Evolutionary conservation across 1,139 yeast genomes (phyloP), one percentile per base, ranked within the genome.

Genomic region (Lodderomyces theae): DNA sequence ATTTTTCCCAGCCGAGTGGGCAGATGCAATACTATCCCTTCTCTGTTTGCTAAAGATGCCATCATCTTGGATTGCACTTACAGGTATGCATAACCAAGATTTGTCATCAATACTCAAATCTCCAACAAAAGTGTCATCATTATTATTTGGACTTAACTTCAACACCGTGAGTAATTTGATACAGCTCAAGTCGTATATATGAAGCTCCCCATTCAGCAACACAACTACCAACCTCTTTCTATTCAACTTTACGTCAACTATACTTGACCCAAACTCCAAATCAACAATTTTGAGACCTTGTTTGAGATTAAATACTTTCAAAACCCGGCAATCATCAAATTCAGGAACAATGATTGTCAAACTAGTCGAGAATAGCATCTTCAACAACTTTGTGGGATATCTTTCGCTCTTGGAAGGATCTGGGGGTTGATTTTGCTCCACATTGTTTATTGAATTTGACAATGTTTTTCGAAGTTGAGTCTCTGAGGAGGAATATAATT

Each of bases 351-450:
- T 69, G 1, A 86, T 83, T 1, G 86, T 71, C 30, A 85, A 61
- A 3, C 88, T 80, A 0, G 90, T 82, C 5, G 86, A 79, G 52
- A 82, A 84, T 8, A 85, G 66, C 83, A 84, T 82, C 49, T 82
- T 82, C 19, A 80, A 52, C 43, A 60, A 57, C 6, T 61, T 52
- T 1, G 73, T 64, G 11, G 72, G 67, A 9, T 45, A 34, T 2
- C 40, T 38, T 11, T 48, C 50, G 12, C 36, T 36, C 18, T 35
- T 37, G 24, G 48, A 40, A 15, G 30, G 36, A 23, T 11, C 25
- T n/a, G n/a, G n/a, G n/a, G 24, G 16, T 17, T 25, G 6, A 4
- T 3, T 32, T 18, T 26, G 35, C 32, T n/a, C 5, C 43, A 19
- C 22, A 8, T 44, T n/a, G 21, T 37, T 35, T 29, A 37, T 37